Base-by-base conservation (phyloP, 306 rosid genomes). In the Quercus berberidifolia region DNA sequence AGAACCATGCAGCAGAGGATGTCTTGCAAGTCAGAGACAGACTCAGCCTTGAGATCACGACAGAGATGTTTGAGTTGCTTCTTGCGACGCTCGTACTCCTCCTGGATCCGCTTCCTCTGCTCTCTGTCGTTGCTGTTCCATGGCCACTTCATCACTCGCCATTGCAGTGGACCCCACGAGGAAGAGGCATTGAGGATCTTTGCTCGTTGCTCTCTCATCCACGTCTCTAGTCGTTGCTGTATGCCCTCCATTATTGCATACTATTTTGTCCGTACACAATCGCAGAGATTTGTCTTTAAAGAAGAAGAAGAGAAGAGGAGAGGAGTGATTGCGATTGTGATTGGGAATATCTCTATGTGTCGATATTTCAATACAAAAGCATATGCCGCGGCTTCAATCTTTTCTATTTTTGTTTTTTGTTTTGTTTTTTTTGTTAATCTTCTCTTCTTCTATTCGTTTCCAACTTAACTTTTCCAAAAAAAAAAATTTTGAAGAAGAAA, bases 101-200 rank as follows among this genome's bases (percentile, higher is more conserved):
- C 85, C 70, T 91, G 92, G 83, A 95, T 91, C 87, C 62, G 85
- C 89, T 85, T 91, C 89, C 87, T 88, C 81, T 89, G 93, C 75
- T 90, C 87, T 7, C 94, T 79, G 75, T 82, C 78, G 79, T 65
- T 77, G 74, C 60, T 56, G 65, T 78, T 71, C 92, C 93, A 88
- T 0, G 98, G 99, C 99, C 99, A 95, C 88, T 73, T 81, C 94
- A 91, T 81, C 96, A 90, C 80, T 51, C 93, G 82, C 99, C 99
- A 93, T 80, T 89, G 97, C 13, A 91, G 88, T 2, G 97, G 98
- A 3, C 91, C 94, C 98, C 99, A 95, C 0, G 97, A 89, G 11
- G 90, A 96, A 84, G 97, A 89, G 13, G 90, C 97, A 85, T 91
- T 94, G 80, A 83, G 43, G 26, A 92, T 75, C 91, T 76, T 88